These are phyloP conservation scores for Ceratobasidium sp. DNA, from an alignment of 1,284 basidiomycete genomes.

Conservation along the genomic window DNA sequence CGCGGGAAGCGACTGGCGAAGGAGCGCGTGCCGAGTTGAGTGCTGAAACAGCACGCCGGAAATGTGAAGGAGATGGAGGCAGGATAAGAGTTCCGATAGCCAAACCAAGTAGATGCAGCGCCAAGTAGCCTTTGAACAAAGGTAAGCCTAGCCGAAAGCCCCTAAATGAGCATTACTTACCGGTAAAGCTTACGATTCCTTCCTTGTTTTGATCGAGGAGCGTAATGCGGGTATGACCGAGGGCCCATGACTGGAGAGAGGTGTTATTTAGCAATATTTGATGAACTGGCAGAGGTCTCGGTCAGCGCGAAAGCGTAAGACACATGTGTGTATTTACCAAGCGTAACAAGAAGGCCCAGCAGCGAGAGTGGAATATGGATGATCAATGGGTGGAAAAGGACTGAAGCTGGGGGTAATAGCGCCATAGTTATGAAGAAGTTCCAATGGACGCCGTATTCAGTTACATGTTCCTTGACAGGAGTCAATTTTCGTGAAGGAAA, in stretches of 20 bases:
- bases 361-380: conserved; percentile 67
- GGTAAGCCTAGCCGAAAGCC: background rate
- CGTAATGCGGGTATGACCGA: conserved; percentile 68
- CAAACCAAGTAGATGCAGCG: conserved; percentile 88
- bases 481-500: background rate
- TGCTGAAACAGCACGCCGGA: conserved; percentile 58
- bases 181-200: conserved; percentile 83
- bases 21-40: background rate
- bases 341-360: conserved; percentile 71
- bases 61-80: conserved; percentile 78
- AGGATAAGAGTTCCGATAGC: conserved; percentile 84
- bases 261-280: conserved; percentile 69
- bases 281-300: conserved; percentile 63
- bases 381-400: conserved; percentile 74
- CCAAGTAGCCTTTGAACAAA: conserved; percentile 76
- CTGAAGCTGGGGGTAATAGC: conserved; percentile 79
- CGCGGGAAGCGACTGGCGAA: conserved; percentile 14
- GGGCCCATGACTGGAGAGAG: conserved; percentile 70
- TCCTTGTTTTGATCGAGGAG: conserved; percentile 91
- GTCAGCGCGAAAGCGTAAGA: background rate
- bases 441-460: conserved; percentile 98
- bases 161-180: conserved; percentile 54
- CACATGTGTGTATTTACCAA: conserved; percentile 60
- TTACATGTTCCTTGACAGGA: conserved; percentile 84
- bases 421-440: conserved; percentile 98